A percentile compares a stretch with the other conserved stretches of the same genome.
Conservation (phyloP, 192 early-diverging fungal genomes). For the Phlyctochytrium bullatum region DNA sequence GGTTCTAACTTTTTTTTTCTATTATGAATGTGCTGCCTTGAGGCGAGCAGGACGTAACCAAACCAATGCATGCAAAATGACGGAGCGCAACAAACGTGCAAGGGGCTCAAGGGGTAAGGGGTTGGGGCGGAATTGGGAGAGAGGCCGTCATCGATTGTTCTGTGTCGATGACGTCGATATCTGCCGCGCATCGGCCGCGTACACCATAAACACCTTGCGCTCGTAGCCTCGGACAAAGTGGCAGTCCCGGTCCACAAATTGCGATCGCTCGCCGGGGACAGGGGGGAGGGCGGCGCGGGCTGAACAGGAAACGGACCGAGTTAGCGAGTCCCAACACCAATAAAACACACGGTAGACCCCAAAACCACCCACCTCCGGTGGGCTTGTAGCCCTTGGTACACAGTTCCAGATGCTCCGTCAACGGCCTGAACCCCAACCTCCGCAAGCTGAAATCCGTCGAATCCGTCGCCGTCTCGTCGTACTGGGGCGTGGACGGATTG, state of each 20-base stretch:
- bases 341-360: not conserved
- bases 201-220: not conserved
- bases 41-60: too few relatives aligned
- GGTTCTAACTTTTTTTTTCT: too few relatives aligned
- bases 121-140: too few relatives aligned
- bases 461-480: constrained; percentile 2
- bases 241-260: not conserved
- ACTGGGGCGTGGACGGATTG: not conserved
- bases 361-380: not conserved
- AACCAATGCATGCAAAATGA: too few relatives aligned
- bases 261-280: not conserved
- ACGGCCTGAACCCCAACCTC: constrained; percentile 5
- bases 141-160: too few relatives aligned
- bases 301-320: not conserved
- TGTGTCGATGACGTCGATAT: too few relatives aligned
- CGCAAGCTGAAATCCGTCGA: constrained; percentile 5
- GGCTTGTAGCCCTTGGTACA: not conserved
- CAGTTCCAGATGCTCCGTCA: not conserved
- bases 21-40: too few relatives aligned
- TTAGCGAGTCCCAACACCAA: not conserved
- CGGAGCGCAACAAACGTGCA: too few relatives aligned
- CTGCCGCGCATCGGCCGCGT: constrained; percentile 1
- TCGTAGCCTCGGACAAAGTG: not conserved
- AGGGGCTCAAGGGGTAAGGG: too few relatives aligned
- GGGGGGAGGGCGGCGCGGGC: not conserved